Conservation (phyloP, 768 basidiomycete genomes). For the Trametes coccinea region DNA sequence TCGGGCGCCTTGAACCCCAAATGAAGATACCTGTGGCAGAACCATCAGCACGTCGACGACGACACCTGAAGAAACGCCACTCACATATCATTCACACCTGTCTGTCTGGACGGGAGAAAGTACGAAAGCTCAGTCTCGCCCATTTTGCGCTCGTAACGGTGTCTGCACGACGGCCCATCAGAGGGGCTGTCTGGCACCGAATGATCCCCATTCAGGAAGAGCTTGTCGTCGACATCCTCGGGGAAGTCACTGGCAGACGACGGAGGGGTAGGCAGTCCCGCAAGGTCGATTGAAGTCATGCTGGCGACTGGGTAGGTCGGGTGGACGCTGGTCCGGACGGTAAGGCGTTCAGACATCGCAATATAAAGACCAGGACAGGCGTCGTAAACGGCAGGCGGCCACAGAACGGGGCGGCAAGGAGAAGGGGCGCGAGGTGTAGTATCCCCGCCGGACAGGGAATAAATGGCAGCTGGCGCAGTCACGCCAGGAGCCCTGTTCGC, state of each 20-base stretch:
- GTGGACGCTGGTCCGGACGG: not conserved
- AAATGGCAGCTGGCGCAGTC: conserved; percentile 11
- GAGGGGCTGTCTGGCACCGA: not conserved
- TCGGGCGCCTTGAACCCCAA: conserved; percentile 59
- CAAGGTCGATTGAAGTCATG: not conserved
- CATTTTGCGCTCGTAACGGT: conserved; percentile 51
- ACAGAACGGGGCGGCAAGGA: conserved; percentile 9
- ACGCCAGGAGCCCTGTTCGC: not conserved
- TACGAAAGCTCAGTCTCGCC: conserved; percentile 81
- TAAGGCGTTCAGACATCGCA: not conserved
- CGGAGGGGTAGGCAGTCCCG: conserved; percentile 25
- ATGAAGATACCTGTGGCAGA: conserved; percentile 68
- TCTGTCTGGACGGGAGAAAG: conserved; percentile 75
- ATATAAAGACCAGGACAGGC: conserved; percentile 1
- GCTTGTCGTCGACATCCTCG: conserved; percentile 1
- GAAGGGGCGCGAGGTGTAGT: not conserved
- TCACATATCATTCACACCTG: conserved; percentile 87
- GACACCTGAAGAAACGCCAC: conserved; percentile 24
- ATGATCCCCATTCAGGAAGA: not conserved
- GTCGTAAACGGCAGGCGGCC: conserved; percentile 1
- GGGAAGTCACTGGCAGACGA: conserved; percentile 13
- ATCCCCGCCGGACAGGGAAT: not conserved
- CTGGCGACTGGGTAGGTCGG: not conserved
- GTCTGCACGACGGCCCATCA: not conserved
- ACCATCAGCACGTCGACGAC: not conserved